These are phyloP conservation scores for Candida verbasci DNA, from an alignment of 805 yeast genomes.

Conservation along the genomic window DNA sequence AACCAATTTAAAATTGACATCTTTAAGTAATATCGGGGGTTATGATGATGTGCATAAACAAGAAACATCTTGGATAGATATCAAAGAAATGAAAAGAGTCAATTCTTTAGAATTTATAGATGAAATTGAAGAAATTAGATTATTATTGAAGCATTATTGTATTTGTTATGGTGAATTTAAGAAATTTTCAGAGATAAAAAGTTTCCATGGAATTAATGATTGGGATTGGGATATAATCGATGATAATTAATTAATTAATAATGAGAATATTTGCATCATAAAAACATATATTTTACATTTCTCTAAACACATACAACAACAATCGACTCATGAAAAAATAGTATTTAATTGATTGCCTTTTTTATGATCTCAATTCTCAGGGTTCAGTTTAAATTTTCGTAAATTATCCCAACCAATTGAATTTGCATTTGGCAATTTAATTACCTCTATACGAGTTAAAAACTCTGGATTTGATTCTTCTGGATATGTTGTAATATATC, in stretches of 20 bases:
- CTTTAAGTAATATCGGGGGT: constrained; percentile 42
- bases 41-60: constrained; percentile 23
- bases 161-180: constrained; percentile 28
- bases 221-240: no score
- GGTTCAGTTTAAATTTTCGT: constrained; percentile 22
- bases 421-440: constrained; percentile 41
- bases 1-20: constrained; percentile 37
- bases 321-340: no score
- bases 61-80: constrained; percentile 38
- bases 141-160: constrained; percentile 61
- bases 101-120: constrained; percentile 61
- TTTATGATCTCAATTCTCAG: no score
- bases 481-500: constrained; percentile 25
- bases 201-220: constrained; percentile 4
- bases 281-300: no score
- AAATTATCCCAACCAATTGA: constrained; percentile 42
- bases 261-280: no score
- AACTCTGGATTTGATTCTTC: constrained; percentile 28
- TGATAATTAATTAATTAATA: no score
- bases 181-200: background rate
- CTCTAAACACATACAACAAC: no score
- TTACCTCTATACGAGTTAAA: constrained; percentile 33
- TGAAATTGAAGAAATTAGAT: constrained; percentile 66
- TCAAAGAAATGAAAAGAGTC: constrained; percentile 40
- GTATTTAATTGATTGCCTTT: no score